phyloP scores from a whole-genome alignment of 1,284 basidiomycete species.

The Termitomyces sp. region DNA sequence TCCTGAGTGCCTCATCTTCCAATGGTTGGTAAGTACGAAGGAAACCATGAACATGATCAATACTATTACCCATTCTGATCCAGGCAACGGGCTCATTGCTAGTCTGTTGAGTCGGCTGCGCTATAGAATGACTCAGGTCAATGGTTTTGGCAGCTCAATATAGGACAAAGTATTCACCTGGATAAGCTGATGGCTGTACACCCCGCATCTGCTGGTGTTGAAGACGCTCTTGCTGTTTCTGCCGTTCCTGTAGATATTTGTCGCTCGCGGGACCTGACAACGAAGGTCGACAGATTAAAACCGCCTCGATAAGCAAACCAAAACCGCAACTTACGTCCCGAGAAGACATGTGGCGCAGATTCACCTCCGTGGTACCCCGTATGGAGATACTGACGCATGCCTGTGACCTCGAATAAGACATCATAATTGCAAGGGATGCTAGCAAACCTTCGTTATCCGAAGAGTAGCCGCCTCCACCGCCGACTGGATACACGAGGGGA shows the following conservation, averaged over 20 bases:
- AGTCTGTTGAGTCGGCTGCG: not conserved
- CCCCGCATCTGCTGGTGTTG: not conserved
- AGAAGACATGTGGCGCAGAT: slow-evolving; percentile 4
- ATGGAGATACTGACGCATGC: not conserved
- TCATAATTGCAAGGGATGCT: not conserved
- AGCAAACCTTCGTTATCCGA: slow-evolving; percentile 9
- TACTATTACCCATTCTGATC: not conserved
- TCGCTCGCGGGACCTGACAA: not conserved
- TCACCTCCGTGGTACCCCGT: not conserved
- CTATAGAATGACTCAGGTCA: not conserved
- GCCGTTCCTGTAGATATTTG: not conserved
- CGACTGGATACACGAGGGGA: slow-evolving; percentile 1
- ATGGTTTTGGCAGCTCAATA: not conserved
- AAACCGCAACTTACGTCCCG: slow-evolving; percentile 1
- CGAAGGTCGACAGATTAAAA: not conserved
- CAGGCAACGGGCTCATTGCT: not conserved
- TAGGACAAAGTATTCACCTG: not conserved
- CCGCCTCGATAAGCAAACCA: not conserved
- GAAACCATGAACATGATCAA: no score
- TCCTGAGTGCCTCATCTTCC: not conserved
- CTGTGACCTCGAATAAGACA: not conserved
- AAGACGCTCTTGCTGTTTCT: not conserved
- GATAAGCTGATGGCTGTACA: not conserved
- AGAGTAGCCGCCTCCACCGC: slow-evolving; percentile 1
- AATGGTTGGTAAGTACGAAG: not conserved